These are phyloP conservation scores for Lentinus tigrinus DNA, from an alignment of 768 basidiomycete species.

Conservation along the genomic window DNA sequence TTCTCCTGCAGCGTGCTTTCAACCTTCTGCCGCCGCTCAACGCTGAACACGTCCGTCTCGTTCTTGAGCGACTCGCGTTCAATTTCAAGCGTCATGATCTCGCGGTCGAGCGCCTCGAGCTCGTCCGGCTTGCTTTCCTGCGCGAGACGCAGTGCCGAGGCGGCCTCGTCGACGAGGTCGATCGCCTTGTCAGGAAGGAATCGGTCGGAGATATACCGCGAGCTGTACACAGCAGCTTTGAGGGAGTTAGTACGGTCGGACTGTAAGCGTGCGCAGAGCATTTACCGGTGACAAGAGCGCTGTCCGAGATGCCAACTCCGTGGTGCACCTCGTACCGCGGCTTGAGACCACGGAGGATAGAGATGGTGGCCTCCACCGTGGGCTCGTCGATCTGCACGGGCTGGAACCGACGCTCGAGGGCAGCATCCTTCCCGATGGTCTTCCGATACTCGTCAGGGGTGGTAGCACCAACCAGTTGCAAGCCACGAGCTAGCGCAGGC, in stretches of 20 bases:
- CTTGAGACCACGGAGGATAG: conserved; percentile 85
- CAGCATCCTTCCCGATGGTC: conserved; percentile 89
- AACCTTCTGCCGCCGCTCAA: conserved; percentile 67
- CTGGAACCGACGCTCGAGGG: conserved; percentile 88
- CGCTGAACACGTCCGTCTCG: conserved; percentile 80
- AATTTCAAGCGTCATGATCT: conserved; percentile 85
- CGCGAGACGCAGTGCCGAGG: conserved; percentile 80
- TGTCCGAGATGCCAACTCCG: conserved; percentile 88
- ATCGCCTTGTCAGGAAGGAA: conserved; percentile 91
- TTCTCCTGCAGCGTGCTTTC: conserved; percentile 62
- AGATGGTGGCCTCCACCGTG: conserved; percentile 78
- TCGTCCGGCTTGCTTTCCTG: conserved; percentile 89
- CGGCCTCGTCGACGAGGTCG: conserved; percentile 92
- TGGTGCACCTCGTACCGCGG: conserved; percentile 88
- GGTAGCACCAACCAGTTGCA: conserved; percentile 89
- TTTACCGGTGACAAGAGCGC: conserved; percentile 79
- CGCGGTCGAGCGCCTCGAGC: conserved; percentile 77
- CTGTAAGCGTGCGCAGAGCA: not conserved
- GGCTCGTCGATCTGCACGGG: conserved; percentile 89
- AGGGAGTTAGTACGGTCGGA: not conserved
- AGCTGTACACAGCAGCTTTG: conserved; percentile 79
- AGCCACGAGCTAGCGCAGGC: conserved; percentile 81
- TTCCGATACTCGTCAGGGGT: conserved; percentile 91
- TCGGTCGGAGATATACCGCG: conserved; percentile 84
- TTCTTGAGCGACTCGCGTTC: conserved; percentile 89